Percentiles rank a stretch among this genome's conserved stretches.
phyloP scores from a whole-genome alignment of 257 asterid genomes.

The Fraxinus americana region DNA sequence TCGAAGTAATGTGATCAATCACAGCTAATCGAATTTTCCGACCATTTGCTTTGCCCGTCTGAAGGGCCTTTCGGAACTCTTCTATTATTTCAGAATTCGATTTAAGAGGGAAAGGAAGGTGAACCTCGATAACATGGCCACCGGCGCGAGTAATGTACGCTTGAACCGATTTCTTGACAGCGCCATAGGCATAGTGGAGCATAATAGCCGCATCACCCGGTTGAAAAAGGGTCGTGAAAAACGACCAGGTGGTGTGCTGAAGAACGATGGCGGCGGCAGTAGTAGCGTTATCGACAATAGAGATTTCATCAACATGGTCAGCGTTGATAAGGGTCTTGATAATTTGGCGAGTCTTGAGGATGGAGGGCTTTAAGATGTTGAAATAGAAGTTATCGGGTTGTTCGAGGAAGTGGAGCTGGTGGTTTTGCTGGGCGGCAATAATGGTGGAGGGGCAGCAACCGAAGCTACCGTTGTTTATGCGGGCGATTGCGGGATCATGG shows the following conservation, averaged over 20 bases:
- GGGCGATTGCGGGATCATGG: slow-evolving; percentile 33
- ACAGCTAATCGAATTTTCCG: slow-evolving; percentile 70
- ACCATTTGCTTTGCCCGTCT: slow-evolving; percentile 52
- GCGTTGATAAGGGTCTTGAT: slow-evolving; percentile 72
- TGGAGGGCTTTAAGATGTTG: slow-evolving; percentile 68
- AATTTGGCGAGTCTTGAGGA: slow-evolving; percentile 52
- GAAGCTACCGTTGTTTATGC: slow-evolving; percentile 54
- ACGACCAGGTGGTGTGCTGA: slow-evolving; percentile 71
- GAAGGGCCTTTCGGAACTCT: slow-evolving; percentile 64
- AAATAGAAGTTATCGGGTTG: slow-evolving; percentile 77
- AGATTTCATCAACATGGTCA: slow-evolving; percentile 67
- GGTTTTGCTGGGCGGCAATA: slow-evolving; percentile 70
- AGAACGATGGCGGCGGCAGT: slow-evolving; percentile 87
- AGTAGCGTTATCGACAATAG: slow-evolving; percentile 89
- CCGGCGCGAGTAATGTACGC: slow-evolving; percentile 91
- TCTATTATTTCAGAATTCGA: slow-evolving; percentile 57
- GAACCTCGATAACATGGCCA: slow-evolving; percentile 81
- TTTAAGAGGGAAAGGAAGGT: slow-evolving; percentile 69
- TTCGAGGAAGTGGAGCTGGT: slow-evolving; percentile 72
- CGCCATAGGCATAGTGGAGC: slow-evolving; percentile 89
- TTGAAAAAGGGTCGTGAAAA: slow-evolving; percentile 44
- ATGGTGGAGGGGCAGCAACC: slow-evolving; percentile 83
- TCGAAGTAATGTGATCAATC: slow-evolving; percentile 82
- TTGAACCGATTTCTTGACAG: slow-evolving; percentile 76
- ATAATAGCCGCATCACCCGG: slow-evolving; percentile 69